Evolutionary conservation across 495 filamentous ascomycete genomes (phyloP).

Genomic region (Paragyromitra xinjiangensis): DNA sequence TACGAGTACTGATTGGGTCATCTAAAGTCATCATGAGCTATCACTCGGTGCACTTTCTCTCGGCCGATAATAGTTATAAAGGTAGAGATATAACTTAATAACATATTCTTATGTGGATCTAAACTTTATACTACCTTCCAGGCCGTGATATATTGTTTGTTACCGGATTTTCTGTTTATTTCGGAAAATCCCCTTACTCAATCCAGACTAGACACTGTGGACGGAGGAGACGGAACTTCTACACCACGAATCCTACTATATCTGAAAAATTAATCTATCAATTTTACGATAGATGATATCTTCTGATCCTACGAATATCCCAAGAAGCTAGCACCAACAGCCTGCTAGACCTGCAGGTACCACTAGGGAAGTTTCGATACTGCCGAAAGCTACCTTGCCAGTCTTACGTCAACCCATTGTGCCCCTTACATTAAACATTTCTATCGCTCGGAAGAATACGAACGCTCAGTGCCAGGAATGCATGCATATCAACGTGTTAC

Average conservation of each 20-base stretch:
- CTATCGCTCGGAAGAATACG: conserved; percentile 1
- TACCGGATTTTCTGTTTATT: too few relatives aligned
- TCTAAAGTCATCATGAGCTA: too few relatives aligned
- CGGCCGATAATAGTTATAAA: too few relatives aligned
- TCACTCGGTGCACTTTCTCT: too few relatives aligned
- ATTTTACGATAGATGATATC: not conserved
- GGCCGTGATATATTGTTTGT: too few relatives aligned
- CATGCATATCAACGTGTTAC: not conserved
- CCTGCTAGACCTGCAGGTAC: not conserved
- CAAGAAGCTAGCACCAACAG: not conserved
- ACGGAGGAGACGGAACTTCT: not conserved
- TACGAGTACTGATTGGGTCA: too few relatives aligned
- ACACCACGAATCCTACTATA: not conserved
- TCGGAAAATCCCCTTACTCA: too few relatives aligned
- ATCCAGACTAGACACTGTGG: not conserved
- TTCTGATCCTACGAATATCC: not conserved
- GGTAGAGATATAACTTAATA: too few relatives aligned
- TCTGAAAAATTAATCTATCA: not conserved
- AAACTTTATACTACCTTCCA: too few relatives aligned
- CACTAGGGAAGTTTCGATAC: not conserved
- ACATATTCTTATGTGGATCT: too few relatives aligned
- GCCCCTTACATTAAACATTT: conserved; percentile 7
- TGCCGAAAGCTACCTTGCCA: not conserved
- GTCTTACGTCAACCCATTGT: not conserved
- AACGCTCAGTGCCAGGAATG: not conserved